These are phyloP conservation scores for Oryza meridionalis DNA, from an alignment of 176 grass and related monocot genomes.

Conservation along the genomic window DNA sequence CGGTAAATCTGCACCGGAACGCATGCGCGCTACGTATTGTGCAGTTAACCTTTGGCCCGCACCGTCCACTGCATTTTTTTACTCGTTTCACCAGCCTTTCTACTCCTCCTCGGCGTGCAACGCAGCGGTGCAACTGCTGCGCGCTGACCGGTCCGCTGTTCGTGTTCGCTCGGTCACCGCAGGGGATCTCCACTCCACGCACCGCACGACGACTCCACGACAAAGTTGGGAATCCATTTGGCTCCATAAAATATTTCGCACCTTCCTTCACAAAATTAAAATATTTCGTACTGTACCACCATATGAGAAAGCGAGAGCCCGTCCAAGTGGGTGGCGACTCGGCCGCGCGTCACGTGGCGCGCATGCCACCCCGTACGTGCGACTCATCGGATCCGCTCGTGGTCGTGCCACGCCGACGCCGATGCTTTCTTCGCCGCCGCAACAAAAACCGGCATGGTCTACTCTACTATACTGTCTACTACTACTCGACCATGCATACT, in stretches of 20 bases:
- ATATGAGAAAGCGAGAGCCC: neutral
- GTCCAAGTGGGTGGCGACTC: constrained; percentile 4
- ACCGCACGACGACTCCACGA: neutral
- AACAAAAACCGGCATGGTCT: neutral
- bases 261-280: neutral
- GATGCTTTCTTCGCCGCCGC: too few species aligned
- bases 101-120: neutral
- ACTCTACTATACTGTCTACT: neutral
- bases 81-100: neutral
- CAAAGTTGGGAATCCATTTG: neutral
- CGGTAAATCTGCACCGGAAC: neutral
- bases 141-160: neutral
- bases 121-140: neutral
- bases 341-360: constrained; percentile 31
- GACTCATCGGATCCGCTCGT: neutral
- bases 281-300: neutral
- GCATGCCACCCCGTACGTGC: constrained; percentile 33
- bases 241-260: neutral
- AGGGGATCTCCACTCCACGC: too few species aligned
- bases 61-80: neutral
- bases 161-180: neutral
- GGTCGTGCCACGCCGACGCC: neutral
- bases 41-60: neutral
- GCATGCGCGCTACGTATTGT: neutral
- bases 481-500: neutral